Conservation (phyloP, 768 basidiomycete genomes). For the Gelatoporia subvermispora region DNA sequence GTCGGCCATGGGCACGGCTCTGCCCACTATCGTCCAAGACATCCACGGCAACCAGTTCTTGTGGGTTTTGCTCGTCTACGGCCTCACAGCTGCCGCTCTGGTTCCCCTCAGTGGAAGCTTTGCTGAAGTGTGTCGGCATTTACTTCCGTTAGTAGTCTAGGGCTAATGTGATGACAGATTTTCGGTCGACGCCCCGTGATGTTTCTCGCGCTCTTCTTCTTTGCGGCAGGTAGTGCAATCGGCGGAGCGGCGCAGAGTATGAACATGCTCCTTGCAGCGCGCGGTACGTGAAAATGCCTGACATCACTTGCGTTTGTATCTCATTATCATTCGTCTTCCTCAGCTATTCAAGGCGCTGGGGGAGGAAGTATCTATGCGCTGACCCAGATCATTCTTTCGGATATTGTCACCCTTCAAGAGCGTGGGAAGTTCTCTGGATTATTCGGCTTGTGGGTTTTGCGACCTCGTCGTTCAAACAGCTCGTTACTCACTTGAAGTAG, state of each 20-base stretch:
- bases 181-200: constrained; percentile 33
- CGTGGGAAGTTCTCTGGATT: constrained; percentile 27
- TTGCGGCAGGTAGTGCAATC: constrained; percentile 36
- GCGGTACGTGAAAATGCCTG: constrained; percentile 13
- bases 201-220: constrained; percentile 23
- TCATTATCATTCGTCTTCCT: not conserved
- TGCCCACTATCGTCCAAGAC: too few relatives aligned
- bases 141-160: too few relatives aligned
- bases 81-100: too few relatives aligned
- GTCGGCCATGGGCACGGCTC: too few relatives aligned
- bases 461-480: not conserved
- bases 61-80: too few relatives aligned
- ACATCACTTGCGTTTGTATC: not conserved
- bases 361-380: constrained; percentile 15
- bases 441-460: constrained; percentile 2
- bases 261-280: constrained; percentile 35
- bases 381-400: constrained; percentile 18
- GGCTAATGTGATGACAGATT: constrained; percentile 5
- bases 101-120: too few relatives aligned
- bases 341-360: constrained; percentile 21
- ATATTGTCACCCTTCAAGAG: constrained; percentile 21
- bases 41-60: too few relatives aligned
- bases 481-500: too few relatives aligned
- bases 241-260: constrained; percentile 35
- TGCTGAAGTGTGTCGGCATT: too few relatives aligned